phyloP scores from a whole-genome alignment of 2,329 filamentous ascomycete genomes.

The Monilinia polystroma region DNA sequence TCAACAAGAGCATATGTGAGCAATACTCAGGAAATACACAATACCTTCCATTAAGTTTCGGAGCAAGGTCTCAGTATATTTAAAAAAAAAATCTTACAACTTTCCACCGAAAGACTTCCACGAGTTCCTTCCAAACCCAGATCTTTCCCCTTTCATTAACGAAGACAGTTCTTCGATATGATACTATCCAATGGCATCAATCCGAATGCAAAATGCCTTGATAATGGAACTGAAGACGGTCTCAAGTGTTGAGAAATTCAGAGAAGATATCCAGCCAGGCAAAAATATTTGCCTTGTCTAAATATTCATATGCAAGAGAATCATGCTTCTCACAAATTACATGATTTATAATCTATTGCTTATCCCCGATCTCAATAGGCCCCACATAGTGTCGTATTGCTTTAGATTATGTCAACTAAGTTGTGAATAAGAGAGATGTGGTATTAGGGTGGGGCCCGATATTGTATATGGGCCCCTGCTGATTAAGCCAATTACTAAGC shows the following conservation, averaged over 20 bases:
- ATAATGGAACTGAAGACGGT: not conserved
- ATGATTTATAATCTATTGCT: conserved; percentile 1
- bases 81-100: not conserved
- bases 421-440: no score
- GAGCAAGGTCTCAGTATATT: not conserved
- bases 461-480: no score
- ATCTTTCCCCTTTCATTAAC: not conserved
- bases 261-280: not conserved
- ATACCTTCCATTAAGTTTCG: not conserved
- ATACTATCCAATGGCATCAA: not conserved
- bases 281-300: not conserved
- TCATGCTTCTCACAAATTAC: not conserved
- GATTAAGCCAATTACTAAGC: no score
- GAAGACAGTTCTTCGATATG: not conserved
- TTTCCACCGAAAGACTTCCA: not conserved
- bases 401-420: not conserved
- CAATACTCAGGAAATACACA: not conserved
- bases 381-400: not conserved
- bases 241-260: not conserved
- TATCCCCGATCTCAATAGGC: not conserved
- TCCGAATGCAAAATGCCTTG: not conserved
- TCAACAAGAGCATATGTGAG: not conserved
- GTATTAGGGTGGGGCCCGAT: no score
- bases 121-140: not conserved
- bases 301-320: not conserved